Base-by-base conservation (phyloP, 169 alveolate genomes). In the Plasmodium vinckei region DNA sequence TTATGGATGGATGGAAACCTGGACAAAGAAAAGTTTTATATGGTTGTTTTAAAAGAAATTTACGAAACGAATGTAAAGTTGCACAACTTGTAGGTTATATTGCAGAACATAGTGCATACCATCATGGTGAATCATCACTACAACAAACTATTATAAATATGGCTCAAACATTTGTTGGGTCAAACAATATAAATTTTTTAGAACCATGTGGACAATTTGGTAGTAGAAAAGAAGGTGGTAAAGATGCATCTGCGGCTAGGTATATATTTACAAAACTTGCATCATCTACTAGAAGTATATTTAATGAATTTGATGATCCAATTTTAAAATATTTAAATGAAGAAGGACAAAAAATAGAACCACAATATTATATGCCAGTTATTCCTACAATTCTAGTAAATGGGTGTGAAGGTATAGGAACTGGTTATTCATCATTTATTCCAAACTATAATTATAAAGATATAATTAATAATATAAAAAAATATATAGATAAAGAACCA, bases 341-440 rank as follows among this genome's bases (percentile, higher is more conserved):
- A 87, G 99, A 99, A 92, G 99, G 99, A 19, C 97, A 98, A 86
- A 94, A 94, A 61, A 98, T 99, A 44, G 99, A 99, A 88, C 99
- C 99, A 33, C 96, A 96, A 59, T 98, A 97, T 96, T 99, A 98
- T 92, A 96, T 97, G 0, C 99, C 99, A 9, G 98, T 98, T 39
- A 93, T 99, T 13, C 99, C 99, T 15, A 95, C 98, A 96, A 98
- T 97, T 33, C 95, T 99, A 13, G 98, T 98, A 51, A 99, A 99
- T 92, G 99, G 99, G 23, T 97, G 99, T 44, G 99, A 99, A 70
- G 99, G 99, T 54, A 99, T 98, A 19, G 99, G 99, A 25, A 98
- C 99, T 15, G 99, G 99, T 0, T 98, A 98, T 97, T 89, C 97
- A 63, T 95, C 99, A 5, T 93, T 92, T 56, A 96, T 98, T 39